Conservation (phyloP, 164 flowering plant genomes). For the Liquidambar formosana region DNA sequence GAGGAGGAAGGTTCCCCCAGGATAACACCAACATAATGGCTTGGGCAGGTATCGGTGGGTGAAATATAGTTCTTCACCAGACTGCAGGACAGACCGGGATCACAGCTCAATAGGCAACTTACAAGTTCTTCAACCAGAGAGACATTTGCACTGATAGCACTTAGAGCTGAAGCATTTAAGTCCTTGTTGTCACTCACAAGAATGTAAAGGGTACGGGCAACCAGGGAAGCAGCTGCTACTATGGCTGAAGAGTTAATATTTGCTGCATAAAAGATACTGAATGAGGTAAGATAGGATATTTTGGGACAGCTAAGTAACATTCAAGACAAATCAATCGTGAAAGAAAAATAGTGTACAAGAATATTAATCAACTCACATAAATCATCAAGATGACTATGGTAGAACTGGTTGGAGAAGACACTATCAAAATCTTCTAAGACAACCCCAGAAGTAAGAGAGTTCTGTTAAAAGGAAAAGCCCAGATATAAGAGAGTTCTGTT, state of each 20-base stretch:
- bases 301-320: not conserved
- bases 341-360: not conserved
- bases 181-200: conserved; percentile 60
- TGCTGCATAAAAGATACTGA: conserved; percentile 46
- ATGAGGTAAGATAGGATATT: conserved; percentile 1
- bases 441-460: conserved; percentile 64
- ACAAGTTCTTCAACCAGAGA: conserved; percentile 81
- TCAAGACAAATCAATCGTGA: not conserved
- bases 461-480: conserved; percentile 38
- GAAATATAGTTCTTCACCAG: conserved; percentile 68
- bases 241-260: conserved; percentile 80
- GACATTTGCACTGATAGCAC: conserved; percentile 58
- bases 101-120: conserved; percentile 73
- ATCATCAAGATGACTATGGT: conserved; percentile 86
- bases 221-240: conserved; percentile 77
- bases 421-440: conserved; percentile 86
- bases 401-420: conserved; percentile 71
- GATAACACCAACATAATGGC: conserved; percentile 87
- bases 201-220: conserved; percentile 79
- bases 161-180: conserved; percentile 34
- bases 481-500: conserved; percentile 61
- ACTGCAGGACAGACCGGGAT: conserved; percentile 85
- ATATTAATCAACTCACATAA: conserved; percentile 45
- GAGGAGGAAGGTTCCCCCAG: conserved; percentile 61
- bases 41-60: conserved; percentile 63